Evolutionary conservation across 1,284 basidiomycete genomes (phyloP).

Genomic region (Heterobasidion annosum): DNA sequence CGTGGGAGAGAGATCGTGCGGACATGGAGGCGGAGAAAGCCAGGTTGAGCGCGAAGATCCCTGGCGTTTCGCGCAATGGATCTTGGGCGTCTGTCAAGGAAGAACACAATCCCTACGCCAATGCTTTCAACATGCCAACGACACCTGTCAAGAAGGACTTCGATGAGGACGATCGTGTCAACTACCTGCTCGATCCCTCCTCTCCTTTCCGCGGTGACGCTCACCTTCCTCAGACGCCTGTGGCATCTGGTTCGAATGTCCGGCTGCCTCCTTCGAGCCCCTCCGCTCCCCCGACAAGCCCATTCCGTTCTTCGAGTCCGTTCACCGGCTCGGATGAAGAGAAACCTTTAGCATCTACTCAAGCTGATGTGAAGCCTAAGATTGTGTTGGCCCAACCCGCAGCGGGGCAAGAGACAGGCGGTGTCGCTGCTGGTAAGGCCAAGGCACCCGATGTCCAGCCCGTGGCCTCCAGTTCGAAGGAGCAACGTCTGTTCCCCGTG

Average conservation of each 20-base stretch:
- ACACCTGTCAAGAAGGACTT: not conserved
- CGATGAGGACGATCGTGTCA: not conserved
- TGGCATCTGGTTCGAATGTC: constrained; percentile 12
- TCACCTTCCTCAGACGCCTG: not conserved
- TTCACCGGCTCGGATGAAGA: constrained; percentile 1
- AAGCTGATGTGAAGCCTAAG: not conserved
- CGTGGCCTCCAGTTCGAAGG: not conserved
- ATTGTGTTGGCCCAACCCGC: not conserved
- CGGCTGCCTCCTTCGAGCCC: constrained; percentile 1
- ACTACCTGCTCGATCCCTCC: not conserved
- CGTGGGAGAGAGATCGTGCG: constrained; percentile 12
- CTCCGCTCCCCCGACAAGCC: not conserved
- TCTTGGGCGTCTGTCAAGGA: not conserved
- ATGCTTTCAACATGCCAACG: not conserved
- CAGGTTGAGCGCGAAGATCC: constrained; percentile 10
- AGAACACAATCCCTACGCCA: constrained; percentile 1
- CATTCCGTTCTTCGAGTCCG: not conserved
- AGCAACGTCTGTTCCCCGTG: not conserved
- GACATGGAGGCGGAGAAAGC: constrained; percentile 17
- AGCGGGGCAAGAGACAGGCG: not conserved
- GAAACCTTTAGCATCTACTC: not conserved
- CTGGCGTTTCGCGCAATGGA: constrained; percentile 3
- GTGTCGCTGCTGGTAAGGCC: not conserved
- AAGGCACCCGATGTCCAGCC: not conserved
- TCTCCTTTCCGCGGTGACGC: not conserved